Evolutionary conservation across 2,329 filamentous ascomycete species (phyloP), one percentile per base, ranked within the genome.

Genomic region (Xylaria sp.): DNA sequence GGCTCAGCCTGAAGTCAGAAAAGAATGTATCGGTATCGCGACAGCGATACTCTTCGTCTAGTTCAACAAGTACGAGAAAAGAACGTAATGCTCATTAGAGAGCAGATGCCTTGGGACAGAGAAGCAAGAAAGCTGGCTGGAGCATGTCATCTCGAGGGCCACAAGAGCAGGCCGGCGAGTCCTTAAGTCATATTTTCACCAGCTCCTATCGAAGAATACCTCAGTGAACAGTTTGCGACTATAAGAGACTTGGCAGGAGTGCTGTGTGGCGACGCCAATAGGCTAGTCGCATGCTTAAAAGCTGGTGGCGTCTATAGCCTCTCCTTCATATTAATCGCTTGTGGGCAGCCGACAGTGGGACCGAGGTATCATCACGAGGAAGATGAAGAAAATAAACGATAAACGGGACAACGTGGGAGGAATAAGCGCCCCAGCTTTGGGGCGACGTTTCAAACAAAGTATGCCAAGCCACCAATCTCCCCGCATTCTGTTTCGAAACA

Each of bases 401-500:
- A 20, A 23, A 48, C n/a, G 8, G 46, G n/a, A 48, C 9, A 37
- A 15, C n/a, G 23, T 13, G 32, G 18, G 20, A 65, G 56, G 10
- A 28, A 58, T 69, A 70, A 60, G 69, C 62, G 69, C 66, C 54
- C 41, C 20, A 41, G 34, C 7, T 41, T 55, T 50, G 51, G 52
- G 46, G 54, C 46, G 55, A 20, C 55, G 69, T 70, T 70, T 69
- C 66, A 63, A 60, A 58, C 52, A 56, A 55, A 51, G 39, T 34
- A 52, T 57, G 65, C 69, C 69, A 69, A 70, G 66, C 58, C 50
- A 52, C 20, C 1, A 20, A 61, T 59, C 34, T 54, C 54, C 51
- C 61, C 59, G 63, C 60, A 57, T 59, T 61, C n/a, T 58, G 68
- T 65, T 70, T 70, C 61, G 61, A 68, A 65, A 63, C 62, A 37